Evolutionary conservation across 1,139 yeast genomes (phyloP).

Genomic region (Protomyces pachydermus): DNA sequence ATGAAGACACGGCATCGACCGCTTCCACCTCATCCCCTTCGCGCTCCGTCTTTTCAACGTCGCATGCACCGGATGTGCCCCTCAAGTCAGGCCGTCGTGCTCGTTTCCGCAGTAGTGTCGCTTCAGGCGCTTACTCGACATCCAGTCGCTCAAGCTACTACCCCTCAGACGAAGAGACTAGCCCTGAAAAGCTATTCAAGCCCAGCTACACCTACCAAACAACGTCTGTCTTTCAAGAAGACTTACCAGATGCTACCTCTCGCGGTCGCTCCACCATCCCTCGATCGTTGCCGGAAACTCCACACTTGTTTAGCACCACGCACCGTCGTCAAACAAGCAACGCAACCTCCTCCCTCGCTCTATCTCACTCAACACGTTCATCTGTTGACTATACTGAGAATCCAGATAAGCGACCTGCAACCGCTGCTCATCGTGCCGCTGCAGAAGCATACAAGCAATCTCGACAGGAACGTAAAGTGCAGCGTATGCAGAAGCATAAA

Average conservation of each 20-base stretch:
- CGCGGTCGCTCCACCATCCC: background rate
- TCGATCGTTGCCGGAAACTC: background rate
- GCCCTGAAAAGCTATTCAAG: background rate
- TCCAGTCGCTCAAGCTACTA: background rate
- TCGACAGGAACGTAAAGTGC: conserved; percentile 2
- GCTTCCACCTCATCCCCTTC: background rate
- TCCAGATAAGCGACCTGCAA: background rate
- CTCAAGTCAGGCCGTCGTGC: background rate
- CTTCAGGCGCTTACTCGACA: background rate
- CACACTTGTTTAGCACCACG: background rate
- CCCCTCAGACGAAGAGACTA: background rate
- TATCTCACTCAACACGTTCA: background rate
- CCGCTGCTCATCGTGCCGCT: conserved; percentile 53
- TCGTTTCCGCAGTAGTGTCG: background rate
- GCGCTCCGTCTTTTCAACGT: background rate
- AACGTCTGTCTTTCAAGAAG: background rate
- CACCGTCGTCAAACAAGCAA: background rate
- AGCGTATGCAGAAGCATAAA: conserved; percentile 9
- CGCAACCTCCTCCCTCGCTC: background rate
- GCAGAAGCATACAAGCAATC: conserved; percentile 35
- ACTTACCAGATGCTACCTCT: background rate
- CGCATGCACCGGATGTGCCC: background rate
- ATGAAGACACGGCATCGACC: background rate
- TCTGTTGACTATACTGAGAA: background rate
- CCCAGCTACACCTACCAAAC: background rate